phyloP scores from a whole-genome alignment of 352 stramenopile genomes.

The Globisporangium heterothallicum region DNA sequence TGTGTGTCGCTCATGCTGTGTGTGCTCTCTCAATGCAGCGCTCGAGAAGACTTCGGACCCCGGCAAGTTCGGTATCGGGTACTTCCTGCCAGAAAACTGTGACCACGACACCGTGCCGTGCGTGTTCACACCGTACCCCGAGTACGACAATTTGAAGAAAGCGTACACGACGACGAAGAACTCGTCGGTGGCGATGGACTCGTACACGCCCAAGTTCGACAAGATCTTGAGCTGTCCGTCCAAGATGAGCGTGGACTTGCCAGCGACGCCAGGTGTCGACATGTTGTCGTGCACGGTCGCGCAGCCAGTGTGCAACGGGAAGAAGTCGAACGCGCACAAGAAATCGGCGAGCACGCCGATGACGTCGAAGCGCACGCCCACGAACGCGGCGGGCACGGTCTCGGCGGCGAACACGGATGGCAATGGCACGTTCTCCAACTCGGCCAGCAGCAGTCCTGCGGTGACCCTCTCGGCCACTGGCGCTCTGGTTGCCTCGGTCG shows the following conservation, averaged over 20 bases:
- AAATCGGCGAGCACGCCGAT: slow-evolving; percentile 19
- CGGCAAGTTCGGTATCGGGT: slow-evolving; percentile 69
- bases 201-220: slow-evolving; percentile 29
- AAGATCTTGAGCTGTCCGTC: slow-evolving; percentile 38
- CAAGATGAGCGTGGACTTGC: slow-evolving; percentile 22
- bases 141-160: slow-evolving; percentile 66
- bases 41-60: slow-evolving; percentile 28
- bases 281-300: slow-evolving; percentile 37
- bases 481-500: slow-evolving; percentile 6
- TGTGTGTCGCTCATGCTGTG: background rate
- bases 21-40: slow-evolving; percentile 9
- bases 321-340: slow-evolving; percentile 45
- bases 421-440: slow-evolving; percentile 6
- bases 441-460: background rate
- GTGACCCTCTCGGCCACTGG: slow-evolving; percentile 1
- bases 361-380: slow-evolving; percentile 18
- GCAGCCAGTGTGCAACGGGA: slow-evolving; percentile 53
- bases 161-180: slow-evolving; percentile 64
- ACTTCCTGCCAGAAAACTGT: slow-evolving; percentile 64
- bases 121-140: slow-evolving; percentile 60
- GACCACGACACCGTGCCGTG: slow-evolving; percentile 53
- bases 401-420: slow-evolving; percentile 10
- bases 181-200: slow-evolving; percentile 40
- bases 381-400: slow-evolving; percentile 6
- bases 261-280: slow-evolving; percentile 20